These are phyloP conservation scores for Stromatinia cepivora DNA, from an alignment of 2,329 filamentous ascomycete species.

Conservation along the genomic window DNA sequence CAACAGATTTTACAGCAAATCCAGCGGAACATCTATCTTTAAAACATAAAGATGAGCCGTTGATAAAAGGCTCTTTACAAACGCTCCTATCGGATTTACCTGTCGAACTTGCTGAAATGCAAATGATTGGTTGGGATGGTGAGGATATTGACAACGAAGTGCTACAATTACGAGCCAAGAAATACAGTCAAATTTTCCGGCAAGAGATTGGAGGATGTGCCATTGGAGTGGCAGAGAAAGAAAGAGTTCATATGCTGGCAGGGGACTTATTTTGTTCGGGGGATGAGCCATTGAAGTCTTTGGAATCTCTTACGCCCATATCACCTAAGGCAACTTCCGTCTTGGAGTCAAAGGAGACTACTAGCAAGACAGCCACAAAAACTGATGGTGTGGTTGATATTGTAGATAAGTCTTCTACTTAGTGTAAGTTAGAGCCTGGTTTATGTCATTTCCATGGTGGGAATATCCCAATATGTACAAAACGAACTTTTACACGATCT, in stretches of 20 bases:
- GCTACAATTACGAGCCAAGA: constrained; percentile 48
- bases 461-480: constrained; percentile 14
- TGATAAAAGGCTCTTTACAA: constrained; percentile 52
- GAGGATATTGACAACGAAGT: constrained; percentile 45
- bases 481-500: not conserved
- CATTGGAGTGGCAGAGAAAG: constrained; percentile 27
- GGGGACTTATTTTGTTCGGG: constrained; percentile 38
- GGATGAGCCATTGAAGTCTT: constrained; percentile 25
- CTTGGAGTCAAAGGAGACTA: constrained; percentile 3
- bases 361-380: not conserved
- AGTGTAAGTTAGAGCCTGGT: not conserved
- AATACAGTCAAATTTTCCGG: constrained; percentile 61
- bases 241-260: constrained; percentile 24
- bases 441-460: not conserved
- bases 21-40: constrained; percentile 34
- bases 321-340: not conserved
- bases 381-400: not conserved
- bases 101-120: constrained; percentile 48
- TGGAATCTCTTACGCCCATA: not conserved
- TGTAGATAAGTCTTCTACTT: not conserved
- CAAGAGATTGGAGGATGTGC: constrained; percentile 66
- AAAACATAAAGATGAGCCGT: constrained; percentile 39
- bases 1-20: constrained; percentile 37
- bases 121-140: constrained; percentile 67
- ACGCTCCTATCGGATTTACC: constrained; percentile 50